phyloP scores from a whole-genome alignment of 768 basidiomycete genomes.

The Austroboletus eburneus region DNA sequence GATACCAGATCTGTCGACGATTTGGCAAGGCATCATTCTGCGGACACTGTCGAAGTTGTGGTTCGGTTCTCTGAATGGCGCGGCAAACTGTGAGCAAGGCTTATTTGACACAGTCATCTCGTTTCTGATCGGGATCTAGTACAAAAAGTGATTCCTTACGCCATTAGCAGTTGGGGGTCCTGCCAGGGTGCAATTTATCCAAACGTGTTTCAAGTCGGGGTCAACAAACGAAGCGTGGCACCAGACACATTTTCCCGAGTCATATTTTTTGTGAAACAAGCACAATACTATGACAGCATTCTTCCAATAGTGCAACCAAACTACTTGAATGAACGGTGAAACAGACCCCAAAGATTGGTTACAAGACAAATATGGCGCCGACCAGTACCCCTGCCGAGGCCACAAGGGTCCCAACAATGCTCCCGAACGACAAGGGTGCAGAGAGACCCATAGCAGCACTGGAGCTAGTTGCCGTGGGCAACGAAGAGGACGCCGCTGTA shows the following conservation, averaged over 20 bases:
- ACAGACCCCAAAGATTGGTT: neutral
- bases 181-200: too few relatives aligned
- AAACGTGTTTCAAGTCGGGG: too few relatives aligned
- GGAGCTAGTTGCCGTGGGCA: neutral
- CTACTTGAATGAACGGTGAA: neutral
- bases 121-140: slow-evolving; percentile 37
- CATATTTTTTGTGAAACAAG: too few relatives aligned
- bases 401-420: slow-evolving; percentile 20
- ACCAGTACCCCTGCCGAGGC: slow-evolving; percentile 24
- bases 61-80: slow-evolving; percentile 87
- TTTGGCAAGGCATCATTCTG: slow-evolving; percentile 70
- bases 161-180: too few relatives aligned
- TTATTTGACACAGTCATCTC: neutral
- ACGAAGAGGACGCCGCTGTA: neutral
- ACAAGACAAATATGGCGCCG: slow-evolving; percentile 25
- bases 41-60: slow-evolving; percentile 76
- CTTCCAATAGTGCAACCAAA: too few relatives aligned
- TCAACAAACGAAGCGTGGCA: too few relatives aligned
- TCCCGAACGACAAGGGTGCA: slow-evolving; percentile 15
- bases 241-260: too few relatives aligned
- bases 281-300: too few relatives aligned
- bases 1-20: slow-evolving; percentile 69
- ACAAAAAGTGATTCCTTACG: too few relatives aligned
- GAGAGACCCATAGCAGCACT: slow-evolving; percentile 18
- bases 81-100: slow-evolving; percentile 51